Evolutionary conservation across 2,329 filamentous ascomycete species (phyloP).

Genomic region (Colletotrichum tamarilloi): DNA sequence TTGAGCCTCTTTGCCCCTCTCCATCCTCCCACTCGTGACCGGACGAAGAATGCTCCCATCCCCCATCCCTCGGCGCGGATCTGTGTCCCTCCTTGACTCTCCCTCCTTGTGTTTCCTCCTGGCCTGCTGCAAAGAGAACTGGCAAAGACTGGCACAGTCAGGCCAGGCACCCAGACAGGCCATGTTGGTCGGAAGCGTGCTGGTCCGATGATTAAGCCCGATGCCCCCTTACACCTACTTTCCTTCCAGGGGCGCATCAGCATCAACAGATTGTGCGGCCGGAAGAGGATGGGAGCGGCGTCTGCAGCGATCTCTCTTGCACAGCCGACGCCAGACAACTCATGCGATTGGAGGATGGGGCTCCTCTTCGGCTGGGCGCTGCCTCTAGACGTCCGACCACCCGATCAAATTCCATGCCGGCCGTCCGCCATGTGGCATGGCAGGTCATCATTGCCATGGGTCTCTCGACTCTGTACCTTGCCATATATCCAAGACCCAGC

Average conservation of each 20-base stretch:
- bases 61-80: neutral
- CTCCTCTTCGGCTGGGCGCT: slow-evolving; percentile 26
- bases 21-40: neutral
- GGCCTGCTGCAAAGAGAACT: neutral
- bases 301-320: slow-evolving; percentile 10
- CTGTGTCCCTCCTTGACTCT: neutral
- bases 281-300: slow-evolving; percentile 25
- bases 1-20: neutral
- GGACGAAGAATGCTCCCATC: neutral
- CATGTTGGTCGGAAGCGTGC: slow-evolving; percentile 10
- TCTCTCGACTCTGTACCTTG: neutral
- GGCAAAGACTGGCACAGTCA: neutral
- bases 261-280: slow-evolving; percentile 25
- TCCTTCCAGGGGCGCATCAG: slow-evolving; percentile 1
- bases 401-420: slow-evolving; percentile 5
- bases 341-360: slow-evolving; percentile 30
- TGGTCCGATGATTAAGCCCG: slow-evolving; percentile 29
- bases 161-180: neutral
- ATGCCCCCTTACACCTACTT: slow-evolving; percentile 28
- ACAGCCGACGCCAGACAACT: neutral
- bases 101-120: neutral
- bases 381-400: slow-evolving; percentile 23
- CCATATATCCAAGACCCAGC: slow-evolving; percentile 30
- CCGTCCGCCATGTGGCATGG: slow-evolving; percentile 20
- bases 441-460: neutral